Evolutionary conservation across 106 monocot genomes (phyloP).

Genomic region (Phalaenopsis aphrodite): DNA sequence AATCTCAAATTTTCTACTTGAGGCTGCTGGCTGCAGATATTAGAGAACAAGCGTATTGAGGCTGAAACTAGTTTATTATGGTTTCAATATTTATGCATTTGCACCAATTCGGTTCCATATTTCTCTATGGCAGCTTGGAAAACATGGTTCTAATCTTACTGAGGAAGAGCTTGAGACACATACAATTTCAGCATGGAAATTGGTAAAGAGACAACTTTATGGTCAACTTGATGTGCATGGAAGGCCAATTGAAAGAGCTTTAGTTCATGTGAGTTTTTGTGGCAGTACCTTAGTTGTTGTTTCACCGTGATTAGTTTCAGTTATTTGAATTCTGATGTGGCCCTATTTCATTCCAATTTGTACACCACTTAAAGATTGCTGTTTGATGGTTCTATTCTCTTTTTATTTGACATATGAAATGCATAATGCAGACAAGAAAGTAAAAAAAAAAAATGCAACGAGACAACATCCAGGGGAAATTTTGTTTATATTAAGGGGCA

Average conservation of each 20-base stretch:
- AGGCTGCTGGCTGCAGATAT: not conserved
- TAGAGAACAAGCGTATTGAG: not conserved
- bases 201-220: conserved; percentile 54
- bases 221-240: conserved; percentile 48
- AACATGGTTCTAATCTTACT: conserved; percentile 85
- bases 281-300: not conserved
- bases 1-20: not conserved
- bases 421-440: not conserved
- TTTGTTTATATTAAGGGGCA: not conserved
- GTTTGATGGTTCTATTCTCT: not conserved
- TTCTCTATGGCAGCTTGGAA: conserved; percentile 63
- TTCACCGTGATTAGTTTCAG: not conserved
- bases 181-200: conserved; percentile 96
- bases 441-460: not conserved
- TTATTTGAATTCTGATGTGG: not conserved
- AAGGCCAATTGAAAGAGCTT: conserved; percentile 29
- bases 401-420: not conserved
- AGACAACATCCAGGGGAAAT: not conserved
- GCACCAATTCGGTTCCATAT: not conserved
- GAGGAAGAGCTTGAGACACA: conserved; percentile 99
- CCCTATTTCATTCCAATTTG: not conserved
- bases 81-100: not conserved
- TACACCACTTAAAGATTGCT: not conserved
- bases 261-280: conserved; percentile 52
- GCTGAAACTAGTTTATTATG: not conserved